A percentile compares a stretch with the other conserved stretches of the same genome.
Conservation (phyloP, 345 rosid species). For the Eutrema yunnanense region DNA sequence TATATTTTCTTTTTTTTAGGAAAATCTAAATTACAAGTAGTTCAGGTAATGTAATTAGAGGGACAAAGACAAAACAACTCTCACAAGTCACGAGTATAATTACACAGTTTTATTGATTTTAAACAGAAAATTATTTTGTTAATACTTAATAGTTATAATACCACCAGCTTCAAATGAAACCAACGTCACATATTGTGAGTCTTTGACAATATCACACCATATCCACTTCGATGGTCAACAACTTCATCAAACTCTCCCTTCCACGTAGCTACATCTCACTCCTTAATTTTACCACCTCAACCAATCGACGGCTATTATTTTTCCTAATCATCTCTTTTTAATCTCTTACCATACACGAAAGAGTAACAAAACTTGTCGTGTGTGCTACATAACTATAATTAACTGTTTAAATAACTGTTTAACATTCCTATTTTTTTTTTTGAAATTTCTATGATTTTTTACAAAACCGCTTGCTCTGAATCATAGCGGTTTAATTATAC, state of each 20-base stretch:
- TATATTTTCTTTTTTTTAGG: too few species aligned
- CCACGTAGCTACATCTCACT: conserved; percentile 1
- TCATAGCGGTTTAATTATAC: neutral
- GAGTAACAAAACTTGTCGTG: neutral
- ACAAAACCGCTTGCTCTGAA: too few species aligned
- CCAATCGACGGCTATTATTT: neutral
- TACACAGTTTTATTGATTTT: neutral
- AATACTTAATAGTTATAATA: neutral
- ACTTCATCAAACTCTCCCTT: conserved; percentile 22
- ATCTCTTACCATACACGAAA: neutral
- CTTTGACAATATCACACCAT: conserved; percentile 34
- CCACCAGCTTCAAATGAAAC: conserved; percentile 21
- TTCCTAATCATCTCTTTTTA: neutral
- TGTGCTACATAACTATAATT: neutral
- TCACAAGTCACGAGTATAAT: neutral
- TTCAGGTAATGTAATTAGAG: neutral
- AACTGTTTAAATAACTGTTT: neutral
- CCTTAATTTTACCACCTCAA: neutral
- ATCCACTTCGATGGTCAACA: conserved; percentile 35
- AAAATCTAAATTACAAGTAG: neutral
- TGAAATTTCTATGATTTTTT: too few species aligned
- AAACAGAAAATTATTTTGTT: neutral
- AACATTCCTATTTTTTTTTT: neutral
- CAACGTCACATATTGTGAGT: conserved; percentile 19
- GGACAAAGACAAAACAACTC: neutral